phyloP scores from a whole-genome alignment of 176 grass and related monocot genomes.

The Olyra latifolia region DNA sequence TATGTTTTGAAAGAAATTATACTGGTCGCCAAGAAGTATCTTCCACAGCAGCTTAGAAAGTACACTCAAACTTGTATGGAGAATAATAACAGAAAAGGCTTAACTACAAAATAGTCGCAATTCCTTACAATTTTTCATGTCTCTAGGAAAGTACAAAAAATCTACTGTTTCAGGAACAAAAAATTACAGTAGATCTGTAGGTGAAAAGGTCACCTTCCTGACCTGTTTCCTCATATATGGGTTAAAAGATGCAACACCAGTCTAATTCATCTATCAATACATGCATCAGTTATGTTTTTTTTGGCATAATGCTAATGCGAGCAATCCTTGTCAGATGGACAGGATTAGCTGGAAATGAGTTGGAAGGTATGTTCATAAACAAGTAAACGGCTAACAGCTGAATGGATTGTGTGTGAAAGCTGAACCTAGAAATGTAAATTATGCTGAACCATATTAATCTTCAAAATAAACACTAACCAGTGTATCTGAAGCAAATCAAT shows the following conservation, averaged over 20 bases:
- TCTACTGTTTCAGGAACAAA: no score
- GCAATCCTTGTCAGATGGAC: background rate
- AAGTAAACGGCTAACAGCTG: constrained; percentile 2
- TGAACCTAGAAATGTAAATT: no score
- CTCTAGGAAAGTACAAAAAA: no score
- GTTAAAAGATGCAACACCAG: no score
- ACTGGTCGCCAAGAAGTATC: background rate
- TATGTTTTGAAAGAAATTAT: background rate
- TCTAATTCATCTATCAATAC: background rate
- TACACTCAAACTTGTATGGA: background rate
- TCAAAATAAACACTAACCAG: constrained; percentile 51
- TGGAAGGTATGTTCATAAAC: background rate
- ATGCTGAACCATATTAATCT: background rate
- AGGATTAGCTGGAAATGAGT: background rate
- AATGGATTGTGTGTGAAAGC: background rate
- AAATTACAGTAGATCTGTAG: no score
- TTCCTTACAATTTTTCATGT: no score
- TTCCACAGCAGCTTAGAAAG: background rate
- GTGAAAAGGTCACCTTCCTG: no score
- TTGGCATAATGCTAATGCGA: background rate
- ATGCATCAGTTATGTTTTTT: background rate
- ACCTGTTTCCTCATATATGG: no score
- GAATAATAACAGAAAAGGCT: background rate
- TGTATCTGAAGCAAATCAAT: constrained; percentile 98
- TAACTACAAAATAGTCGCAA: background rate